phyloP scores from a whole-genome alignment of 257 asterid species.

The Anisodus acutangulus region DNA sequence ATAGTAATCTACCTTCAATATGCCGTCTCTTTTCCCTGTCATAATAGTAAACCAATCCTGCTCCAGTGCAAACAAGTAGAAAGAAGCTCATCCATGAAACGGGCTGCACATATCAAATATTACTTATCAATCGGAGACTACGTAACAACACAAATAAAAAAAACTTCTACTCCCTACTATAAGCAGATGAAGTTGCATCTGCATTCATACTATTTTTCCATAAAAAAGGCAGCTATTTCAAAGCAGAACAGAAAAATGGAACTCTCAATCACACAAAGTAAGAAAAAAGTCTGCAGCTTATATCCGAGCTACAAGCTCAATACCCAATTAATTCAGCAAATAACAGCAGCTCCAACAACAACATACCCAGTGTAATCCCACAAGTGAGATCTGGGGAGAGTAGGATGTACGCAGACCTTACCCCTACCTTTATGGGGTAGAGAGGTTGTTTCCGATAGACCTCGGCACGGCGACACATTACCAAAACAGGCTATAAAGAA shows the following conservation, averaged over 20 bases:
- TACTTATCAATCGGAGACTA: neutral
- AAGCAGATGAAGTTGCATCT: neutral
- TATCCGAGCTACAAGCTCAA: neutral
- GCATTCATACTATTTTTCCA: no score
- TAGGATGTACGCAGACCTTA: no score
- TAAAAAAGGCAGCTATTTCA: neutral
- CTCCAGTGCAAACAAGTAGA: constrained; percentile 83
- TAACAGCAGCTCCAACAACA: neutral
- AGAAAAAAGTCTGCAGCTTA: neutral
- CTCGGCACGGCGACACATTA: no score
- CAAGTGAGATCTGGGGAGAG: no score
- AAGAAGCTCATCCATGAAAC: constrained; percentile 91
- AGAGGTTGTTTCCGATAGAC: no score
- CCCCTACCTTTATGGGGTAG: no score
- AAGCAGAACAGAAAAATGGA: neutral
- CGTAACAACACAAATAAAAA: neutral
- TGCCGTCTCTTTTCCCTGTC: constrained; percentile 84
- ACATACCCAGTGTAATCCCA: no score
- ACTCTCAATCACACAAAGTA: neutral
- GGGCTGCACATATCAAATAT: constrained; percentile 53
- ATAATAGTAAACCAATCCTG: constrained; percentile 71
- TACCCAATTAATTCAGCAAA: neutral
- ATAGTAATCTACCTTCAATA: constrained; percentile 77
- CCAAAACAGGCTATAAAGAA: no score
- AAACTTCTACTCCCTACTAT: neutral